These are phyloP conservation scores for Myriosclerotinia curreyana DNA, from an alignment of 2,329 filamentous ascomycete genomes.

Conservation along the genomic window DNA sequence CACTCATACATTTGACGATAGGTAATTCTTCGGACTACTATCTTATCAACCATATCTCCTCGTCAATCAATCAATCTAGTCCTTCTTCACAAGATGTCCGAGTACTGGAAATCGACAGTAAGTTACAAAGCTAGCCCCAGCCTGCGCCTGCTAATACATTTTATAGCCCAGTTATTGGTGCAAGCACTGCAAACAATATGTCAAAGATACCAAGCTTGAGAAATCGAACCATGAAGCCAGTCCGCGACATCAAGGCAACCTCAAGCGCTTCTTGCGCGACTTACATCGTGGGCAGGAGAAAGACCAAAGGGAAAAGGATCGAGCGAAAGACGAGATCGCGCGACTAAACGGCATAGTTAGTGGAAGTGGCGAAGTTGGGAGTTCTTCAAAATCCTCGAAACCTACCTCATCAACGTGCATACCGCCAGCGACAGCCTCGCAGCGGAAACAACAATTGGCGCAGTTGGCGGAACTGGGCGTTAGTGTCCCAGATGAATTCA, in stretches of 20 bases:
- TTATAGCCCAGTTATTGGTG: slow-evolving; percentile 85
- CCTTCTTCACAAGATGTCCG: slow-evolving; percentile 63
- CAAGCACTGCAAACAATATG: slow-evolving; percentile 88
- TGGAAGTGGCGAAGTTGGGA: slow-evolving; percentile 38
- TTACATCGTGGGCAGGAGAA: slow-evolving; percentile 82
- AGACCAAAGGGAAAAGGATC: slow-evolving; percentile 75
- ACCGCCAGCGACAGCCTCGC: slow-evolving; percentile 50
- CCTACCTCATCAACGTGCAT: slow-evolving; percentile 36
- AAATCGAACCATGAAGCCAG: slow-evolving; percentile 86
- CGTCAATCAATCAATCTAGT: not conserved
- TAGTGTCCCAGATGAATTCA: slow-evolving; percentile 72
- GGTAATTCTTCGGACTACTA: not conserved
- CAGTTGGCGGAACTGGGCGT: slow-evolving; percentile 88
- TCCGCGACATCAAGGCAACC: slow-evolving; percentile 74
- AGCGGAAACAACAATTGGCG: slow-evolving; percentile 79
- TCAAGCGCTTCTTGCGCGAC: slow-evolving; percentile 87
- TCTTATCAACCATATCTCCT: not conserved
- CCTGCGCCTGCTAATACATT: slow-evolving; percentile 25
- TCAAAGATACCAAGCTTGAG: slow-evolving; percentile 90
- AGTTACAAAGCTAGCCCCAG: slow-evolving; percentile 31
- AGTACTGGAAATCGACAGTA: slow-evolving; percentile 96
- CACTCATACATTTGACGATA: not conserved
- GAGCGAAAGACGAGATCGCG: slow-evolving; percentile 80
- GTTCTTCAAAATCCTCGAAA: slow-evolving; percentile 31
- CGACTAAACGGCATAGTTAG: slow-evolving; percentile 75